Evolutionary conservation across 1,139 yeast genomes (phyloP).

Genomic region (Debaryomyces singareniensis): DNA sequence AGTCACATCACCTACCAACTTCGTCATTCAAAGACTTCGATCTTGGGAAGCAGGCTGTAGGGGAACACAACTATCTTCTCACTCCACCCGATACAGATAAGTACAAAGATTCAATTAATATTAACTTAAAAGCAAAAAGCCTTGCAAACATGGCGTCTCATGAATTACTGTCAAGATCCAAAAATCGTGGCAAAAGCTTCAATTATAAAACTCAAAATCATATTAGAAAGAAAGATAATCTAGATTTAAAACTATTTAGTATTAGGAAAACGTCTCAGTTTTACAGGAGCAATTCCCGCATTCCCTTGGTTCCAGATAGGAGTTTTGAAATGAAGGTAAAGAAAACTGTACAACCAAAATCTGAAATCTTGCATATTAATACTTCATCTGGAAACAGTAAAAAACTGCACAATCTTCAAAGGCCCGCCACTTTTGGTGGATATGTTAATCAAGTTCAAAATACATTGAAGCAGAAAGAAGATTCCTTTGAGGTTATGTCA

Average conservation of each 20-base stretch:
- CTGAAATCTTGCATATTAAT: not conserved
- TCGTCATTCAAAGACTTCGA: slow-evolving; percentile 2
- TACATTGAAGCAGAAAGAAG: not conserved
- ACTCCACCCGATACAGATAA: not conserved
- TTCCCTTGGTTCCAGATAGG: slow-evolving; percentile 5
- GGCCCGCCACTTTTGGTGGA: too few relatives aligned
- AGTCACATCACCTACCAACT: not conserved
- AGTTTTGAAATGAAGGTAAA: not conserved
- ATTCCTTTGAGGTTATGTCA: slow-evolving; percentile 4
- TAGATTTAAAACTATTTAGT: slow-evolving; percentile 24
- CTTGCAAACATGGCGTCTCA: not conserved
- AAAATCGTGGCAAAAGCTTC: not conserved
- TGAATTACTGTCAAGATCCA: not conserved
- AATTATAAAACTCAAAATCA: slow-evolving; percentile 5
- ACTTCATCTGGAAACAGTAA: not conserved
- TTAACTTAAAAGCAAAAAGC: slow-evolving; percentile 14
- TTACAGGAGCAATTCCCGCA: slow-evolving; percentile 8
- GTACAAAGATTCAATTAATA: slow-evolving; percentile 18
- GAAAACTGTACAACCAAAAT: not conserved
- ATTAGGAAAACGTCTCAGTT: slow-evolving; percentile 26
- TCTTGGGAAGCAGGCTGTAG: not conserved
- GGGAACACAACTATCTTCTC: not conserved
- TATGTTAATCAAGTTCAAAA: slow-evolving; percentile 3
- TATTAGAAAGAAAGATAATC: too few relatives aligned
- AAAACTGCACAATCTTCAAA: slow-evolving; percentile 5